Percentiles rank a stretch among this genome's conserved stretches.
Conservation (phyloP, 768 basidiomycete genomes). For the Boletus coccyginus region DNA sequence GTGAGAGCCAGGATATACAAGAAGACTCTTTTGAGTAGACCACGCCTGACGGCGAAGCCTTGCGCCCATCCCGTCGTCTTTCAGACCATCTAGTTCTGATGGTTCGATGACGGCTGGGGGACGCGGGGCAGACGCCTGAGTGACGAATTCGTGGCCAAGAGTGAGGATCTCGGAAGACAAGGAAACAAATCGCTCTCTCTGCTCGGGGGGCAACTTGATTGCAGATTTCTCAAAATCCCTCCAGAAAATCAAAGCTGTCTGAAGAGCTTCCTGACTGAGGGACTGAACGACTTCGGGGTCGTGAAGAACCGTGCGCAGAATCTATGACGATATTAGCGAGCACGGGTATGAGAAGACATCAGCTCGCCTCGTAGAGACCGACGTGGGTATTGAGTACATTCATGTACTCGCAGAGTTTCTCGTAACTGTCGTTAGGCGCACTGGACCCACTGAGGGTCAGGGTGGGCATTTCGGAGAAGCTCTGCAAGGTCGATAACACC, state of each 20-base stretch:
- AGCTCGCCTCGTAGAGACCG: constrained; percentile 81
- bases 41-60: constrained; percentile 72
- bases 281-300: constrained; percentile 65
- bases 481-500: constrained; percentile 97
- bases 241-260: constrained; percentile 92
- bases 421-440: constrained; percentile 87
- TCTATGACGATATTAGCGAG: constrained; percentile 42
- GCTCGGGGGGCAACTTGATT: constrained; percentile 76
- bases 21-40: constrained; percentile 71
- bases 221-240: constrained; percentile 98
- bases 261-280: constrained; percentile 70
- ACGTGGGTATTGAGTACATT: constrained; percentile 94
- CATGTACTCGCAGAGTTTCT: constrained; percentile 94
- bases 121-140: constrained; percentile 58
- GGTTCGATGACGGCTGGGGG: constrained; percentile 68
- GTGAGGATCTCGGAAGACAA: constrained; percentile 86
- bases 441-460: constrained; percentile 78
- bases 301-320: constrained; percentile 65
- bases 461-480: constrained; percentile 89
- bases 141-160: constrained; percentile 84
- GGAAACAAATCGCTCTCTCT: constrained; percentile 81
- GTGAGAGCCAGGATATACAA: constrained; percentile 80
- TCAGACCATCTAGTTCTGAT: constrained; percentile 67
- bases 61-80: constrained; percentile 75
- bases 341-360: constrained; percentile 1